Evolutionary conservation across 306 rosid genomes (phyloP).

Genomic region (Prunus kanzakura): DNA sequence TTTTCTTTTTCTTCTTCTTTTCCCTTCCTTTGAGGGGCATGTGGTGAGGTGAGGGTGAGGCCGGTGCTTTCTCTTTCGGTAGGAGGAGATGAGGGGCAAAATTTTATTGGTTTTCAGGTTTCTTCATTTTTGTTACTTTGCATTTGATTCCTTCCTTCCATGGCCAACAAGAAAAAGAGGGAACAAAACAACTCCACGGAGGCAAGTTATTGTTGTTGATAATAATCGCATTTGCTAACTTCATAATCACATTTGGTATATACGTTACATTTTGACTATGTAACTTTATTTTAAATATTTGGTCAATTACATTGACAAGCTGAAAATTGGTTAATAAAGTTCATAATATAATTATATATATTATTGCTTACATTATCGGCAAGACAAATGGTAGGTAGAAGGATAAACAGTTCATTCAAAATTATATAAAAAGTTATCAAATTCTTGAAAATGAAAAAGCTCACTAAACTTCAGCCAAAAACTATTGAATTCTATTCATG

Average conservation of each 20-base stretch:
- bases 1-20: not conserved
- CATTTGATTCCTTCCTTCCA: constrained; percentile 29
- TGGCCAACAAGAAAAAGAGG: constrained; percentile 18
- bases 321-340: too few species aligned
- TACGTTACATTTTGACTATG: not conserved
- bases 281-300: not conserved
- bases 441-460: not conserved
- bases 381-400: not conserved
- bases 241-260: constrained; percentile 1
- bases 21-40: not conserved
- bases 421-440: not conserved
- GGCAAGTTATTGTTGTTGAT: not conserved
- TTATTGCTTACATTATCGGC: not conserved
- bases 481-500: not conserved
- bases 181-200: not conserved
- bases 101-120: not conserved
- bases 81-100: not conserved
- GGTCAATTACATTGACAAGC: not conserved
- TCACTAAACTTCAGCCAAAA: not conserved
- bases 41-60: not conserved
- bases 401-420: not conserved
- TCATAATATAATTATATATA: too few species aligned
- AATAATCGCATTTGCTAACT: not conserved
- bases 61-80: constrained; percentile 15
- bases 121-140: not conserved